Evolutionary conservation across 2,329 filamentous ascomycete species (phyloP).

Genomic region (Aureobasidium uvarum): DNA sequence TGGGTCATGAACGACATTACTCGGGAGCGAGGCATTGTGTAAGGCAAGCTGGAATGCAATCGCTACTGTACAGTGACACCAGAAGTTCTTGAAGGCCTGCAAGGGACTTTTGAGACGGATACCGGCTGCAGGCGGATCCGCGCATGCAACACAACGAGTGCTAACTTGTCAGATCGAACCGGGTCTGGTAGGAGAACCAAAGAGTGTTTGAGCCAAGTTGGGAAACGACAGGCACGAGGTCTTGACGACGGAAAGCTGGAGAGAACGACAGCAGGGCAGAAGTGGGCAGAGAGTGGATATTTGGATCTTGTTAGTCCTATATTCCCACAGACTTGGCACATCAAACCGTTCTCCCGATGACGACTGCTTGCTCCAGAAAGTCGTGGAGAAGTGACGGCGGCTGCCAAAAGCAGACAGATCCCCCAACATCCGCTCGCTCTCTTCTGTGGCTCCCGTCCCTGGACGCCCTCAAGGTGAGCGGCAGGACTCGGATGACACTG

Average conservation of each 20-base stretch:
- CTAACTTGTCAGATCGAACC: slow-evolving; percentile 3
- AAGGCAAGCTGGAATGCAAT: slow-evolving; percentile 14
- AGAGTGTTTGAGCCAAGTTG: not conserved
- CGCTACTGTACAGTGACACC: slow-evolving; percentile 16
- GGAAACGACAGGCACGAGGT: slow-evolving; percentile 8
- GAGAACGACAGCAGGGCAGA: slow-evolving; percentile 9
- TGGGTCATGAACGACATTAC: slow-evolving; percentile 88
- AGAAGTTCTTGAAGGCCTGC: slow-evolving; percentile 9
- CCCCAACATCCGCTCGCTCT: slow-evolving; percentile 4
- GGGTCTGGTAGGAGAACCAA: not conserved
- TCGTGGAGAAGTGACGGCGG: slow-evolving; percentile 20
- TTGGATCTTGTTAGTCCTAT: slow-evolving; percentile 13
- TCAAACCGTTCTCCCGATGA: slow-evolving; percentile 20
- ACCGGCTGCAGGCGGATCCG: slow-evolving; percentile 15
- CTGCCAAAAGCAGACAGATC: slow-evolving; percentile 8
- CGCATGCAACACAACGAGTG: slow-evolving; percentile 12
- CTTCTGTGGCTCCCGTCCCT: not conserved
- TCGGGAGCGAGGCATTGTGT: slow-evolving; percentile 46
- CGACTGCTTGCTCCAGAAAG: slow-evolving; percentile 8
- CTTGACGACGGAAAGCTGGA: slow-evolving; percentile 8
- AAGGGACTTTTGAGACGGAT: slow-evolving; percentile 14
- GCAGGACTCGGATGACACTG: not conserved
- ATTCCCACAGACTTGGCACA: slow-evolving; percentile 10
- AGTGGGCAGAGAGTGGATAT: slow-evolving; percentile 11
- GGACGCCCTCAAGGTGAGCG: not conserved